These are phyloP conservation scores for Leucosporidium creatinivorum DNA, from an alignment of 768 basidiomycete genomes.

Conservation along the genomic window DNA sequence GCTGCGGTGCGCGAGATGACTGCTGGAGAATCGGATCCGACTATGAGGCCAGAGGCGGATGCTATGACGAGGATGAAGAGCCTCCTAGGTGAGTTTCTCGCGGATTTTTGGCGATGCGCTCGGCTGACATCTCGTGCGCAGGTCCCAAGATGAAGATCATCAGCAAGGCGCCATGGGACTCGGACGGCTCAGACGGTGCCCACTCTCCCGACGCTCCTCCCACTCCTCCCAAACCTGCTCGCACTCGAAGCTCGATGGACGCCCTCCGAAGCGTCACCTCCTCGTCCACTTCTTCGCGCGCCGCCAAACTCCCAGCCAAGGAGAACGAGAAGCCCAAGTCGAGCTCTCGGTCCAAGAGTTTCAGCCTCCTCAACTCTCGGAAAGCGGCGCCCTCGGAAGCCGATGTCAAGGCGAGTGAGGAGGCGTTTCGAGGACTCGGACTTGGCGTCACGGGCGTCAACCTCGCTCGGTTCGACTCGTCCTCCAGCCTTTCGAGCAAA, in stretches of 20 bases:
- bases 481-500: too few relatives aligned
- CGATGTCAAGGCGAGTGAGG: constrained; percentile 6
- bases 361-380: background rate
- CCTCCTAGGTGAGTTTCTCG: constrained; percentile 11
- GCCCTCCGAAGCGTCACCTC: too few relatives aligned
- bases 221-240: background rate
- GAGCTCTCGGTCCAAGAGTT: background rate
- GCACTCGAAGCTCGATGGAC: background rate
- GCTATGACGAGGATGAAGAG: constrained; percentile 26
- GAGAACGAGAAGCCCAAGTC: too few relatives aligned
- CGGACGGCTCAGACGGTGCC: background rate
- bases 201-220: background rate
- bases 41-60: constrained; percentile 15
- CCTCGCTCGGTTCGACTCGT: constrained; percentile 5
- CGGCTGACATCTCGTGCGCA: background rate
- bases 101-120: background rate
- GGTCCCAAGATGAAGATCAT: constrained; percentile 18
- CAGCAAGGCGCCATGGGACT: constrained; percentile 23
- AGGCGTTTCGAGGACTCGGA: constrained; percentile 16
- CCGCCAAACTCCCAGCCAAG: too few relatives aligned
- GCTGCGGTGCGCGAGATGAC: constrained; percentile 3
- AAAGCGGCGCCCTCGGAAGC: background rate
- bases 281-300: too few relatives aligned
- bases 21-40: background rate
- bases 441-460: constrained; percentile 3